Conservation (phyloP, 176 grass and related monocot genomes). For the Oryza meyeriana region DNA sequence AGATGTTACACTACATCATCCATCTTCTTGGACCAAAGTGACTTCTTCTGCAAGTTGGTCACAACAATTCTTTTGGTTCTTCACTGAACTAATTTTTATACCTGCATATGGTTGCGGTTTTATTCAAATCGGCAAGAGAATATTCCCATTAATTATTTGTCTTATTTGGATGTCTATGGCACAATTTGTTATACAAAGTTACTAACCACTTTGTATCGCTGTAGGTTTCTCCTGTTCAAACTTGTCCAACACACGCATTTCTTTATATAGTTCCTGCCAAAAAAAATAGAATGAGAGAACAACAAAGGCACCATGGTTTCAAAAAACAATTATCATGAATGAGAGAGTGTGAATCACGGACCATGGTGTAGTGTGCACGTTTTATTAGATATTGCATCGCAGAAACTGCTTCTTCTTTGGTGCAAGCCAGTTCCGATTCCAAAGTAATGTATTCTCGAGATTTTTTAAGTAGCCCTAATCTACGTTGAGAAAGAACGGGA, state of each 20-base stretch:
- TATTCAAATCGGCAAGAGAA: no score
- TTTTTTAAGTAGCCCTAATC: no score
- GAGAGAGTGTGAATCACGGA: slow-evolving; percentile 11
- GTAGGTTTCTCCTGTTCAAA: slow-evolving; percentile 28
- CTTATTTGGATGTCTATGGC: no score
- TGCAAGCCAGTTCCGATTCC: slow-evolving; percentile 21
- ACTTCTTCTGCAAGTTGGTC: slow-evolving; percentile 47
- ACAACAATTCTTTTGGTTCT: slow-evolving; percentile 42
- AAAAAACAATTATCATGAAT: not conserved
- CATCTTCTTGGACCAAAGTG: slow-evolving; percentile 53
- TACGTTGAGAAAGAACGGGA: not conserved
- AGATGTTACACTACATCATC: slow-evolving; percentile 41
- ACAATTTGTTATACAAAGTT: not conserved
- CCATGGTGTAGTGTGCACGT: slow-evolving; percentile 40
- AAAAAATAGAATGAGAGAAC: not conserved
- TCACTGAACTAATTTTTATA: not conserved
- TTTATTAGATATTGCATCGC: slow-evolving; percentile 43
- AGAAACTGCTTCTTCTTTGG: slow-evolving; percentile 28
- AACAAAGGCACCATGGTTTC: not conserved
- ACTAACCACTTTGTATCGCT: slow-evolving; percentile 8
- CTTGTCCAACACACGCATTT: slow-evolving; percentile 49
- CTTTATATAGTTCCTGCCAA: slow-evolving; percentile 41
- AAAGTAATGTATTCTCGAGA: slow-evolving; percentile 10
- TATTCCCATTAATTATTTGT: no score
- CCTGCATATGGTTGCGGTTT: no score